Evolutionary conservation across 371 early-diverging fungal genomes (phyloP), one percentile per base, ranked within the genome.

Genomic region (Lichtheimia corymbifera): DNA sequence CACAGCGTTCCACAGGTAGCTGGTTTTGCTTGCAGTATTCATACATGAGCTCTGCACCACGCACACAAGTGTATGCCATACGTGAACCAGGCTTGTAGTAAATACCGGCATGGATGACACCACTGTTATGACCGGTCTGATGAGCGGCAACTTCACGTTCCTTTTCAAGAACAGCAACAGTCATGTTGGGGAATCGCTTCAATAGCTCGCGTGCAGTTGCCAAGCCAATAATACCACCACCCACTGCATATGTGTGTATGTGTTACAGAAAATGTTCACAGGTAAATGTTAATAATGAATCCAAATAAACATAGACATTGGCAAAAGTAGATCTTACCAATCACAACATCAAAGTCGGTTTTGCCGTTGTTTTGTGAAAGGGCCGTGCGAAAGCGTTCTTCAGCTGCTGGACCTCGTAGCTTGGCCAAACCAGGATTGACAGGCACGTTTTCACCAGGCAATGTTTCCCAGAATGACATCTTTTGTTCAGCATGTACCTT

Each of bases 41-140:
- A 41, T 80, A 80, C 80, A 80, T 80, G 43, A 80, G 50, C 49
- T 76, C 77, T 30, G 70, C 73, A 40, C 80, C 80, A 50, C 77
- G 73, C 0, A 80, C 77, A 55, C 80, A 77, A 1, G 77, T 77
- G 40, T 77, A 67, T 1, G 80, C 80, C 80, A 80, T 80, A 22
- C 73, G 65, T 13, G 80, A 77, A 30, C 80, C 80, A 24, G 80
- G 80, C 52, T 74, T 74, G 47, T 77, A 77, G 45, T 77, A 77
- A 50, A 80, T 77, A 66, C 80, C 80, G 41, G 80, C 80, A 57
- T 79, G 80, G 27, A 79, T 79, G 14, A 80, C 80, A 60, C 80
- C 80, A 44, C 73, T 73, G 58, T 80, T 80, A 49, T 80, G 80
- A 24, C 80, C 80, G 3, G 80, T 73, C 54, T 80, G 80, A 64